Evolutionary conservation across 2,329 filamentous ascomycete genomes (phyloP), one percentile per base, ranked within the genome.

Genomic region (Aspergillus candidus): DNA sequence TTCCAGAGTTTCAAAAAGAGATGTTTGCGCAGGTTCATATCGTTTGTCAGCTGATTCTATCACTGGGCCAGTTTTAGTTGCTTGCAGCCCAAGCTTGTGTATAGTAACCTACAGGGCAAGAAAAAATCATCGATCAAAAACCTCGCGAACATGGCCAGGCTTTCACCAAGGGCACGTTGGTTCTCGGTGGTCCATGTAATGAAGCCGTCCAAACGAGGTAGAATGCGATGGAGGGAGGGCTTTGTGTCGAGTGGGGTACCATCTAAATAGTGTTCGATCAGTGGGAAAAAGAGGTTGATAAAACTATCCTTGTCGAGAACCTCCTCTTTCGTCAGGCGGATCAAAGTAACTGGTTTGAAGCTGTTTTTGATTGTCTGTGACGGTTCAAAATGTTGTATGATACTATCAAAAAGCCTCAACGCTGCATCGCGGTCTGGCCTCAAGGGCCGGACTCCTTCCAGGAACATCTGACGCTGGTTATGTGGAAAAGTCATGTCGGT

Each of bases 301-400:
- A 39, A 42, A 2, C 35, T 15, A 12, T 46, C 44, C 32, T 43
- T 40, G 12, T 49, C 46, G 3, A 44, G 51, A 22, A 49, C 47
- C 31, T 45, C 40, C 18, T 47, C 35, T 27, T 49, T 47, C 38
- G 47, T 48, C 18, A 50, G 40, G 30, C 45, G 45, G 17, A 54
- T 41, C 18, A 54, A 46, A 33, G 51, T 49, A 32, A 54, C 31
- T 35, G 44, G 42, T 46, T 54, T 54, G 33, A 47, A 51, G n/a
- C 45, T 45, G 12, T 30, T 40, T 4, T 45, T 15, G 27, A 40
- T 29, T 29, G 14, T n/a, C 37, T 51, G 45, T 31, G 39, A 44
- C 35, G 42, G 38, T 45, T 54, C 50, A 37, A 43, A 49, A 13
- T 49, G 42, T 32, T 44, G 29, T 41, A 51, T 45, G 27, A 52